Evolutionary conservation across 2,329 filamentous ascomycete genomes (phyloP), one percentile per base, ranked within the genome.

Genomic region (Penicillium palitans): DNA sequence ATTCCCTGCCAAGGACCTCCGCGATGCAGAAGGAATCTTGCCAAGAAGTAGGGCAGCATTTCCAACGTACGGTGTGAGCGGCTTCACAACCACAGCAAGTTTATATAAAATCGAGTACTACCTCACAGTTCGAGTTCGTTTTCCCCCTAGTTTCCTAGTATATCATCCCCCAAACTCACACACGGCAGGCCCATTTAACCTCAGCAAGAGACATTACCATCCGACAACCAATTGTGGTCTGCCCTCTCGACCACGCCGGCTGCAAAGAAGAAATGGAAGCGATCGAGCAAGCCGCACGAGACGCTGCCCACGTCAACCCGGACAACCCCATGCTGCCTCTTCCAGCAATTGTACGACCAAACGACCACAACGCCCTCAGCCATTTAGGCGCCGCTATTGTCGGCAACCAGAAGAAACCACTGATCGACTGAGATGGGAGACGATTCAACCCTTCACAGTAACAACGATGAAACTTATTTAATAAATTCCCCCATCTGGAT

Each of bases 31-130:
- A 53, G 95, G 95, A 27, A 88, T 97, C 59, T 82, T 98, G 70
- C 90, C 91, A 55, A 82, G 93, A 68, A 90, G 90, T 25, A 95
- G 92, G 74, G 84, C 91, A 10, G 90, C 88, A 27, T 98, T 97
- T 75, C 95, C 95, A 7, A 86, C 90, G 72, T 96, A 97, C 72
- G 87, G 90, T 56, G 89, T 97, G 46, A 87, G 85, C 35, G 93
- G 93, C 0, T 99, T 99, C 70, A 97, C 95, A 1, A 98, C 95
- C 0, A 90, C 90, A 8, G 96, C 91, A 35, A 93, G 89, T 37
- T 83, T 99, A 15, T 99, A 99, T 81, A 98, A 97, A 77, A 96
- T 99, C 72, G 93, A 99, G 77, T 99, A 97, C 73, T 99, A 93
- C 74, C 79, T 98, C 55, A 92, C 87, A 52, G 91, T 98, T 63